Evolutionary conservation across 352 stramenopile species (phyloP).

Genomic region (Globisporangium echinulatum): DNA sequence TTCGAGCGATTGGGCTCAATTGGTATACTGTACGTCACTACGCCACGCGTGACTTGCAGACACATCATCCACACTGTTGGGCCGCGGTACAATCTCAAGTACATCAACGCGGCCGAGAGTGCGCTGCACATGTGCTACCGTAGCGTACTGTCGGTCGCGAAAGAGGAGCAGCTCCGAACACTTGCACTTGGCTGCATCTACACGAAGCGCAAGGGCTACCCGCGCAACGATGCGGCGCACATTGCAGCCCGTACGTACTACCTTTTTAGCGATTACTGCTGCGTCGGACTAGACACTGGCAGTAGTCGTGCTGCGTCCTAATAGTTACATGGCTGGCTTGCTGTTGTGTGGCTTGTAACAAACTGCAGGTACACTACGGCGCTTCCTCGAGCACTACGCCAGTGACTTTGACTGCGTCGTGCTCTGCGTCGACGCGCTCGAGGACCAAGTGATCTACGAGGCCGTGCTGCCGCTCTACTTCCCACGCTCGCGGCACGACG

Average conservation of each 20-base stretch:
- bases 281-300: no score
- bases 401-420: slow-evolving; percentile 55
- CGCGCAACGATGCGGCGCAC: slow-evolving; percentile 69
- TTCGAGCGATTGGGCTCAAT: no score
- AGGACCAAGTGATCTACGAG: slow-evolving; percentile 62
- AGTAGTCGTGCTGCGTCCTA: no score
- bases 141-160: slow-evolving; percentile 51
- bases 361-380: slow-evolving; percentile 40
- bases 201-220: slow-evolving; percentile 65
- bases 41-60: background rate
- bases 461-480: slow-evolving; percentile 71
- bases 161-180: slow-evolving; percentile 49
- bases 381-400: slow-evolving; percentile 72
- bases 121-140: slow-evolving; percentile 80
- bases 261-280: no score
- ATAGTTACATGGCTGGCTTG: no score
- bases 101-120: slow-evolving; percentile 74
- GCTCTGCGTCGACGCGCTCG: slow-evolving; percentile 53
- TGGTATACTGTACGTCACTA: no score
- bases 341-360: no score
- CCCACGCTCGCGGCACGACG: slow-evolving; percentile 36
- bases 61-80: slow-evolving; percentile 82
- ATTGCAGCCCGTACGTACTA: slow-evolving; percentile 33
- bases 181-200: slow-evolving; percentile 80
- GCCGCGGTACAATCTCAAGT: slow-evolving; percentile 74